Percentiles rank a stretch among this genome's conserved stretches.
Conservation (phyloP, 306 rosid genomes). For the Trifolium fragiferum region DNA sequence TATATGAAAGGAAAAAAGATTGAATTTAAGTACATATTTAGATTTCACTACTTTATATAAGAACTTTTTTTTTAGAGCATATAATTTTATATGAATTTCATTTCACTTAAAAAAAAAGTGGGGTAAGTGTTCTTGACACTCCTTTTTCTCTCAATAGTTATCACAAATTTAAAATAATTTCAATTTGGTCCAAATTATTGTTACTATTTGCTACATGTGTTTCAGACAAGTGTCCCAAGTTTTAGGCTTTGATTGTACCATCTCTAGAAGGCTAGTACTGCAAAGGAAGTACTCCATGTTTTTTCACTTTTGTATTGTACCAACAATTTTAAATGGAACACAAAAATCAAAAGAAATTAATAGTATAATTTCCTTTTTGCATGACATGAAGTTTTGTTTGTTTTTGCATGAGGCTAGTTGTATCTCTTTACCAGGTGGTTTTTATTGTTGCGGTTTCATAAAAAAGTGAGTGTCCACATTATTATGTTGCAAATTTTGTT, state of each 20-base stretch:
- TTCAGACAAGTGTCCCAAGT: conserved; percentile 40
- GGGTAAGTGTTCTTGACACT: no score
- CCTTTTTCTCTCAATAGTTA: no score
- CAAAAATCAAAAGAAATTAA: conserved; percentile 3
- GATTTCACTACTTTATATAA: no score
- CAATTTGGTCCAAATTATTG: neutral
- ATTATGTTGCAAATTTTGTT: no score
- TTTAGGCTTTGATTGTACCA: conserved; percentile 41
- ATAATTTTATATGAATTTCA: no score
- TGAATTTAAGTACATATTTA: no score
- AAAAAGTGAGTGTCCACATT: no score
- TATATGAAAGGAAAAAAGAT: no score
- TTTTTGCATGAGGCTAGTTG: neutral
- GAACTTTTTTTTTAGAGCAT: no score
- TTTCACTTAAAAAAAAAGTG: no score
- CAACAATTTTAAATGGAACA: neutral
- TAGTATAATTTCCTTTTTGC: neutral
- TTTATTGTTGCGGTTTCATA: neutral
- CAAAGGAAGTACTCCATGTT: conserved; percentile 17
- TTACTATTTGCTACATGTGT: conserved; percentile 1
- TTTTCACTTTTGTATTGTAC: conserved; percentile 13
- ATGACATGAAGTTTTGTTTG: conserved; percentile 9
- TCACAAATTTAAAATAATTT: neutral
- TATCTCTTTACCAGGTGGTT: conserved; percentile 5
- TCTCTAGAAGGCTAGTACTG: conserved; percentile 1